Percentiles rank a stretch among this genome's conserved stretches.
These are phyloP conservation scores for Phytophthora lateralis DNA, from an alignment of 352 stramenopile genomes.

Conservation along the genomic window DNA sequence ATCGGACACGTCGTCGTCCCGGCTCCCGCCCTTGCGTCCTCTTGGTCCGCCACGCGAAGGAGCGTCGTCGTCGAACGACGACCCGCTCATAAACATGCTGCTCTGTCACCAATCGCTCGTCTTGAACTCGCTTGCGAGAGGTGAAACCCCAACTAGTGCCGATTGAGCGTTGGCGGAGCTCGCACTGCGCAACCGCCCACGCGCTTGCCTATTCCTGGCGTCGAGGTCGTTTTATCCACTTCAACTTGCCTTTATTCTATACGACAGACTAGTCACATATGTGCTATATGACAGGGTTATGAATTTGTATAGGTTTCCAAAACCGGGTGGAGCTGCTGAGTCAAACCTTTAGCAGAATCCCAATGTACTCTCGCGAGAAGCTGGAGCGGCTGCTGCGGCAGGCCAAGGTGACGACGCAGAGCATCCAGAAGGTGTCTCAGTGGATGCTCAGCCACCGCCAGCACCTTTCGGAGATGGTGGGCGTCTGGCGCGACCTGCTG, in stretches of 20 bases:
- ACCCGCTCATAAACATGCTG: conserved; percentile 87
- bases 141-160: conserved; percentile 33
- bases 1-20: conserved; percentile 57
- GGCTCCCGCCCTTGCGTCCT: conserved; percentile 23
- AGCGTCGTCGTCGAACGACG: conserved; percentile 73
- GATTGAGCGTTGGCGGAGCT: neutral
- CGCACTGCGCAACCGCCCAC: too few species aligned
- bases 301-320: neutral
- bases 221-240: conserved; percentile 12
- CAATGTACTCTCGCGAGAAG: conserved; percentile 61
- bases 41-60: conserved; percentile 20
- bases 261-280: neutral
- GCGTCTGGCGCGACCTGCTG: conserved; percentile 60
- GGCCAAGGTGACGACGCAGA: conserved; percentile 82
- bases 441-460: conserved; percentile 79
- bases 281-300: neutral
- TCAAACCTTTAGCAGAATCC: neutral
- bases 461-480: conserved; percentile 64
- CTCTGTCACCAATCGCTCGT: neutral
- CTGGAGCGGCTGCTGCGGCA: conserved; percentile 68
- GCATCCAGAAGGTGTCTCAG: conserved; percentile 78
- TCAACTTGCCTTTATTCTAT: conserved; percentile 7
- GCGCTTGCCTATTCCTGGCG: conserved; percentile 15
- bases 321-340: neutral
- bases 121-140: conserved; percentile 19